Conservation (phyloP, 495 filamentous ascomycete species). For the Cryomyces minteri region DNA sequence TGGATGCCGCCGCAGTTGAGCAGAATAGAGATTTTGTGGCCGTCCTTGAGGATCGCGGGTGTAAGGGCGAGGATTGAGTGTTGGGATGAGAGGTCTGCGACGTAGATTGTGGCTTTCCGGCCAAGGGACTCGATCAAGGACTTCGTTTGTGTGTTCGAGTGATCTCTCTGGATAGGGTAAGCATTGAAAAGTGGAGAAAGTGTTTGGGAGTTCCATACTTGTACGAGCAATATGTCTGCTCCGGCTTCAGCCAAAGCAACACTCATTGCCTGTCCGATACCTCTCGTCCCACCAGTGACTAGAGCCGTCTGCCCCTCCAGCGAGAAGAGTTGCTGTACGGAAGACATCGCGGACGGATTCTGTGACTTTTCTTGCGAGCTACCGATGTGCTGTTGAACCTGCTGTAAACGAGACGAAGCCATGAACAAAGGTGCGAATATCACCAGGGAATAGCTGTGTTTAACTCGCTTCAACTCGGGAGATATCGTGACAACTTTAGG, state of each 20-base stretch:
- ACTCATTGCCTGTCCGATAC: conserved; percentile 74
- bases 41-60: conserved; percentile 39
- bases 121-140: conserved; percentile 41
- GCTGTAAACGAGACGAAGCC: conserved; percentile 1
- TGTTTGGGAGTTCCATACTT: conserved; percentile 6
- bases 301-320: conserved; percentile 52
- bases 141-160: conserved; percentile 27
- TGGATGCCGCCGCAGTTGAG: conserved; percentile 82
- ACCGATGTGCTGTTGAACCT: conserved; percentile 1
- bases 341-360: conserved; percentile 12
- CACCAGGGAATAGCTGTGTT: too few relatives aligned
- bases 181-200: too few relatives aligned
- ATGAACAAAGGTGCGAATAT: neutral
- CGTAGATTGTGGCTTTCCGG: conserved; percentile 49
- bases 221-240: conserved; percentile 60
- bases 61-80: conserved; percentile 40
- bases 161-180: neutral
- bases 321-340: conserved; percentile 21
- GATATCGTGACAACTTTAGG: too few relatives aligned
- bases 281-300: conserved; percentile 73
- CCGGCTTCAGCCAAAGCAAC: conserved; percentile 68
- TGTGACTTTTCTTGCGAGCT: neutral
- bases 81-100: conserved; percentile 50
- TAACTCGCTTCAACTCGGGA: too few relatives aligned
- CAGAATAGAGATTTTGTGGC: conserved; percentile 41